Base-by-base conservation (phyloP, 2,329 filamentous ascomycete genomes). In the Trichoderma asperellum region DNA sequence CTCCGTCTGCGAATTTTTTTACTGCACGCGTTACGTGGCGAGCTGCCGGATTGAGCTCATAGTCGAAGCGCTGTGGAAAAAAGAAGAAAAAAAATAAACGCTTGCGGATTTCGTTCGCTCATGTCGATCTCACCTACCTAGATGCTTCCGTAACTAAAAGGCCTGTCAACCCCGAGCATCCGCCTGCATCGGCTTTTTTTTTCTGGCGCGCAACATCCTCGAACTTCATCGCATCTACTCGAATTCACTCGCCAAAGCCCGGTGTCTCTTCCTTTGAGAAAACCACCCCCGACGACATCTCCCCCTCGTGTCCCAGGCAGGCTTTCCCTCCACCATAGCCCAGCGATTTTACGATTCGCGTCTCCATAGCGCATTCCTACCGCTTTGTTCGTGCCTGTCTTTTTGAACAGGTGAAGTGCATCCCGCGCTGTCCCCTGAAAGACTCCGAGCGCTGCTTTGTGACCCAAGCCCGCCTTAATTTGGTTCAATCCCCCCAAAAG, bases 61-160 rank as follows among this genome's bases (percentile, higher is more conserved):
- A 62, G 35, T 57, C 57, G 68, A 34, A 68, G 43, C 68, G 24
- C 21, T n/a, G 16, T n/a, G 43, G 18, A 32, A 59, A 59, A 32
- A 34, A 53, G 27, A 37, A 16, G 16, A 57, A 29, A 53, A 40
- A 34, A 12, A 61, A 18, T 16, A 40, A 47, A 32, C 61, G 58
- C 68, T 60, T 60, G 34, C 55, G 43, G 27, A 60, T 49, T 67
- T 24, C 24, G n/a, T 27, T 67, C 40, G 27, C 61, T 55, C 53
- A 55, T 52, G 61, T 60, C 61, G 24, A 60, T 65, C 68, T 60
- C 68, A 66, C 63, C 52, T 29, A 56, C 61, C 43, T 34, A 52
- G 68, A 69, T 60, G 68, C 65, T 65, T 24, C 55, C 61, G 49
- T 69, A 69, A 60, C 40, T 27, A 32, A 40, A 64, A 49, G 24